phyloP scores from a whole-genome alignment of 2,329 filamentous ascomycete genomes.

The Paraphoma chrysanthemicola region DNA sequence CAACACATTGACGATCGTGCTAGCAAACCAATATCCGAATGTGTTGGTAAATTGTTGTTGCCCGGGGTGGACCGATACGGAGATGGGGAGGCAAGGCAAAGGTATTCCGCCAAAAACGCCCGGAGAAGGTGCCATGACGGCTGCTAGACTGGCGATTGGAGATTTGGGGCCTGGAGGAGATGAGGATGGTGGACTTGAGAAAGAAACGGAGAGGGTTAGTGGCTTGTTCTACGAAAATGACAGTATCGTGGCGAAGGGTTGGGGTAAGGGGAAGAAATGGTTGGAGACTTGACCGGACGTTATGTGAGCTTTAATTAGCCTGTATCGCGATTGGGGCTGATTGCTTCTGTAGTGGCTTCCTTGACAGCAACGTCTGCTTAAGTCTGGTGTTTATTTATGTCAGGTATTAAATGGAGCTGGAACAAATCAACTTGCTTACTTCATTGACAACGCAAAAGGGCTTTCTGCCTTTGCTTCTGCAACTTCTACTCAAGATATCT shows the following conservation, averaged over 20 bases:
- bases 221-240: constrained; percentile 24
- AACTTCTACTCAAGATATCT: too few relatives aligned
- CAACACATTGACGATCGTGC: constrained; percentile 21
- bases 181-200: constrained; percentile 5
- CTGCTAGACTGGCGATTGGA: constrained; percentile 19
- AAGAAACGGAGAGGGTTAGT: constrained; percentile 9
- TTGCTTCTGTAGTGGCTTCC: too few relatives aligned
- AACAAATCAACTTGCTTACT: too few relatives aligned
- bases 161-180: constrained; percentile 16
- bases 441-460: too few relatives aligned
- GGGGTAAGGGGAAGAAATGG: constrained; percentile 21
- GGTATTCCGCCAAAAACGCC: constrained; percentile 25
- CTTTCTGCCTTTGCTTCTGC: too few relatives aligned
- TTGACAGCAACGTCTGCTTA: too few relatives aligned
- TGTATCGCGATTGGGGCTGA: too few relatives aligned
- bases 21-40: constrained; percentile 13
- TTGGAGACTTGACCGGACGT: neutral
- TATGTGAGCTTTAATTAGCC: neutral
- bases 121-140: constrained; percentile 22
- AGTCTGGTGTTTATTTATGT: too few relatives aligned
- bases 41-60: constrained; percentile 24
- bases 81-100: constrained; percentile 25
- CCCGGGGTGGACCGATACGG: constrained; percentile 30
- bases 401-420: too few relatives aligned
- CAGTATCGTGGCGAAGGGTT: constrained; percentile 10